These are phyloP conservation scores for Sisymbrium irio DNA, from an alignment of 345 rosid genomes.

Conservation along the genomic window DNA sequence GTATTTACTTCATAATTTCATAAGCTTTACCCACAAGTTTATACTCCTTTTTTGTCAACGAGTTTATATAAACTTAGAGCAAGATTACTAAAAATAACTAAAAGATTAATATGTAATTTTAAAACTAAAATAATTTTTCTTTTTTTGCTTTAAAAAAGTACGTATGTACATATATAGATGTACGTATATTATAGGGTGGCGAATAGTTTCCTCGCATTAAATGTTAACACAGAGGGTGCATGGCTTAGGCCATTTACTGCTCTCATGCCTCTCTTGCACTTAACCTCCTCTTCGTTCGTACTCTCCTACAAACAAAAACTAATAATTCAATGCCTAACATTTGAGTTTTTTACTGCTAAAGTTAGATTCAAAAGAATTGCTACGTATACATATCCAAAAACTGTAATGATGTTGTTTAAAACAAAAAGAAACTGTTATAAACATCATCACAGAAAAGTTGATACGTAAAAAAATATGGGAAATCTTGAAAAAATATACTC, in stretches of 20 bases:
- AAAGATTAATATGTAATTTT: too few species aligned
- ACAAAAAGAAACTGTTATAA: too few species aligned
- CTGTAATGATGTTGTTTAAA: not conserved
- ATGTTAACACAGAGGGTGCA: conserved; percentile 39
- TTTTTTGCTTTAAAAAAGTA: too few species aligned
- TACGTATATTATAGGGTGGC: conserved; percentile 30
- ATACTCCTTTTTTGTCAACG: not conserved
- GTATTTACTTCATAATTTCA: not conserved
- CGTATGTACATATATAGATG: not conserved
- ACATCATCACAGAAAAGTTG: not conserved
- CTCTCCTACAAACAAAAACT: conserved; percentile 13
- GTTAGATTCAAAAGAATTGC: not conserved
- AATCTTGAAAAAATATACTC: too few species aligned
- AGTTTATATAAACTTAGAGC: not conserved
- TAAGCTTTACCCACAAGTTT: not conserved
- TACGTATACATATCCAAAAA: not conserved
- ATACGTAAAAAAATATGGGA: not conserved
- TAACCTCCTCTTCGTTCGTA: conserved; percentile 27
- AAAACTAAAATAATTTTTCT: too few species aligned
- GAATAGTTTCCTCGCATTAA: conserved; percentile 28
- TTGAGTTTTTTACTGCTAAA: not conserved
- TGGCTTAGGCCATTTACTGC: conserved; percentile 37
- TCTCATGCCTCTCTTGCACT: conserved; percentile 42
- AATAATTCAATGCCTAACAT: conserved; percentile 28
- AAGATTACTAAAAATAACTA: not conserved